Conservation (phyloP, 371 early-diverging fungal genomes). For the Rhizomucor miehei region DNA sequence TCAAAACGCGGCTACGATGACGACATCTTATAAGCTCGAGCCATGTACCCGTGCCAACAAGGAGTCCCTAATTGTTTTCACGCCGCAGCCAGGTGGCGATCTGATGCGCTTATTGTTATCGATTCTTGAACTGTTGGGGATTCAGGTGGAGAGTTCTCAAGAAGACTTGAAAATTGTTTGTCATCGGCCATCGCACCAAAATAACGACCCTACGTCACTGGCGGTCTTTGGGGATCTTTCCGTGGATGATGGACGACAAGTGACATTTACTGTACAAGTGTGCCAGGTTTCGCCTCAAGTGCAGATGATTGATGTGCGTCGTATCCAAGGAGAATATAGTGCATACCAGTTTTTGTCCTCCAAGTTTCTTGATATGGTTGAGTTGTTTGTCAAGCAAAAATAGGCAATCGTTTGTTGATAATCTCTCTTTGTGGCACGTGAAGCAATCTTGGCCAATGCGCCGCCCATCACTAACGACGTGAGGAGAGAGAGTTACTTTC, state of each 20-base stretch:
- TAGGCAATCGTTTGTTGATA: too few species aligned
- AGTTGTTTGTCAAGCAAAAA: not conserved
- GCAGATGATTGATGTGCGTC: constrained; percentile 7
- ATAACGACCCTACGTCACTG: too few species aligned
- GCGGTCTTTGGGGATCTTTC: constrained; percentile 3
- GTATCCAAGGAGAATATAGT: constrained; percentile 3
- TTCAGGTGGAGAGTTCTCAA: not conserved
- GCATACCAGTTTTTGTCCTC: constrained; percentile 11
- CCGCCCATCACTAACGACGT: too few species aligned
- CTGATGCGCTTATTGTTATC: constrained; percentile 2
- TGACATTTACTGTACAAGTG: constrained; percentile 6
- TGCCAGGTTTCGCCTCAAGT: constrained; percentile 4
- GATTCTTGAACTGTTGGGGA: constrained; percentile 6
- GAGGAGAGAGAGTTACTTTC: too few species aligned
- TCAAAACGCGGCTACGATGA: too few species aligned
- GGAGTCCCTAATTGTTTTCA: constrained; percentile 3
- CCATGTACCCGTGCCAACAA: constrained; percentile 4
- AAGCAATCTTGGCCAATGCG: too few species aligned
- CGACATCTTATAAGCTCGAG: too few species aligned
- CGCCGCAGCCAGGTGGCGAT: not conserved
- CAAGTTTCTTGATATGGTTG: constrained; percentile 11
- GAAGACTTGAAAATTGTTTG: not conserved
- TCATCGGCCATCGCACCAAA: not conserved
- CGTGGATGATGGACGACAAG: not conserved
- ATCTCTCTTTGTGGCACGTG: too few species aligned